Percentiles rank a stretch among this genome's conserved stretches.
Conservation (phyloP, 345 rosid species). For the Fremontodendron californicum region DNA sequence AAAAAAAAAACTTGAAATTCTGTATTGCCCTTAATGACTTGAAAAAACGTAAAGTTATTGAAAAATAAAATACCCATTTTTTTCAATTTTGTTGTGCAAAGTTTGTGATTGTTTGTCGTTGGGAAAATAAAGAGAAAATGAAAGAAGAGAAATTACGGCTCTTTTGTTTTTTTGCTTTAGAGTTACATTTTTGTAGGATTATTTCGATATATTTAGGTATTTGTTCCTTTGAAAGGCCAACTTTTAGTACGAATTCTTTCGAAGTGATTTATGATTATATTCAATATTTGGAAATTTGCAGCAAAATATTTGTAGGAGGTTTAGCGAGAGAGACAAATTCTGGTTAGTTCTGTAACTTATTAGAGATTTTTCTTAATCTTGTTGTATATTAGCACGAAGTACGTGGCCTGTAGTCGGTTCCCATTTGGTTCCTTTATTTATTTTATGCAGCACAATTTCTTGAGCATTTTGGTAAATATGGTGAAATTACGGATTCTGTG, state of each 20-base stretch:
- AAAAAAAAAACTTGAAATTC: neutral
- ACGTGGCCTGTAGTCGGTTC: neutral
- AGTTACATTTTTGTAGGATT: neutral
- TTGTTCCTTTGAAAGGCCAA: neutral
- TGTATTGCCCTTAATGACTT: neutral
- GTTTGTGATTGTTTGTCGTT: neutral
- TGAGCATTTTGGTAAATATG: constrained; percentile 81
- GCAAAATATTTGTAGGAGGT: constrained; percentile 86
- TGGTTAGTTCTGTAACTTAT: constrained; percentile 46
- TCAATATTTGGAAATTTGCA: constrained; percentile 43
- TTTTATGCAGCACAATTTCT: constrained; percentile 65
- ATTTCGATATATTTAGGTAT: neutral
- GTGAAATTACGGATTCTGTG: constrained; percentile 92
- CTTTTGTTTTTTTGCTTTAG: neutral
- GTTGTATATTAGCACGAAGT: constrained; percentile 23
- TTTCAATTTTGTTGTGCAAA: neutral
- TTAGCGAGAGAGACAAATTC: constrained; percentile 74
- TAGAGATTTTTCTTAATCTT: constrained; percentile 1
- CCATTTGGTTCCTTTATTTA: constrained; percentile 14
- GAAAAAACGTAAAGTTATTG: neutral
- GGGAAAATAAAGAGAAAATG: neutral
- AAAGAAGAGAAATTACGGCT: neutral
- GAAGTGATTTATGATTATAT: constrained; percentile 13
- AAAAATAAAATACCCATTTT: neutral
- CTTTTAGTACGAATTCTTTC: neutral